Conservation (phyloP, 2,329 filamentous ascomycete genomes). For the Endoconidiophora polonica region DNA sequence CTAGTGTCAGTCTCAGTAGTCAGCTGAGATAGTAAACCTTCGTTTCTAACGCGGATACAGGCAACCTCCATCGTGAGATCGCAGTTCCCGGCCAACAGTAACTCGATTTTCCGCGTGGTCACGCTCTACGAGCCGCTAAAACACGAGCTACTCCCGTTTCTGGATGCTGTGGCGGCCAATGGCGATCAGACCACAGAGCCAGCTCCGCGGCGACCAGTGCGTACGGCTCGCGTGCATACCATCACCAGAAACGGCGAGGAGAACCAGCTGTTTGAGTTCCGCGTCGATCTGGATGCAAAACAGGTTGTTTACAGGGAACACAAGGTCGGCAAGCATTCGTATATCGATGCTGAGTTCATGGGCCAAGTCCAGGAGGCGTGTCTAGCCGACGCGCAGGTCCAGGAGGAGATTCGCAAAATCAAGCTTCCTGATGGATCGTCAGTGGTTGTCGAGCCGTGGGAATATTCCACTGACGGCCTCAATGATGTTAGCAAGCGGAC, state of each 20-base stretch:
- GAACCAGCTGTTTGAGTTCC: conserved; percentile 20
- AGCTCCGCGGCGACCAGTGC: conserved; percentile 19
- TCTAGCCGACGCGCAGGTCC: conserved; percentile 25
- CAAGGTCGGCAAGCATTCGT: conserved; percentile 27
- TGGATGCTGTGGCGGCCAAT: conserved; percentile 22
- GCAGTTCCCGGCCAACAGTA: conserved; percentile 10
- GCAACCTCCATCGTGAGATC: conserved; percentile 4
- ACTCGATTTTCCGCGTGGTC: conserved; percentile 30
- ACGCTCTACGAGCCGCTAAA: conserved; percentile 34
- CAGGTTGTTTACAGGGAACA: conserved; percentile 19
- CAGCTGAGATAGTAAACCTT: no score
- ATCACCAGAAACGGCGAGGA: conserved; percentile 14
- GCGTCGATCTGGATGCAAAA: conserved; percentile 19
- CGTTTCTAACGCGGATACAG: background rate
- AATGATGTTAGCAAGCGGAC: conserved; percentile 30
- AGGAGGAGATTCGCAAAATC: conserved; percentile 26
- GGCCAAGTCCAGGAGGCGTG: conserved; percentile 30
- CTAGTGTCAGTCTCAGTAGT: conserved; percentile 8
- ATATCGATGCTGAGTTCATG: conserved; percentile 33
- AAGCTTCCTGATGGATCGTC: conserved; percentile 27
- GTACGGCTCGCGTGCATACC: conserved; percentile 25
- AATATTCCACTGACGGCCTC: conserved; percentile 37
- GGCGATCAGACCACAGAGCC: background rate
- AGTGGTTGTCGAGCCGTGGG: conserved; percentile 36
- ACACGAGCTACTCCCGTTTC: conserved; percentile 26